Evolutionary conservation across 352 stramenopile species (phyloP), one percentile per base, ranked within the genome.

Genomic region (Globisporangium uncinulatum): DNA sequence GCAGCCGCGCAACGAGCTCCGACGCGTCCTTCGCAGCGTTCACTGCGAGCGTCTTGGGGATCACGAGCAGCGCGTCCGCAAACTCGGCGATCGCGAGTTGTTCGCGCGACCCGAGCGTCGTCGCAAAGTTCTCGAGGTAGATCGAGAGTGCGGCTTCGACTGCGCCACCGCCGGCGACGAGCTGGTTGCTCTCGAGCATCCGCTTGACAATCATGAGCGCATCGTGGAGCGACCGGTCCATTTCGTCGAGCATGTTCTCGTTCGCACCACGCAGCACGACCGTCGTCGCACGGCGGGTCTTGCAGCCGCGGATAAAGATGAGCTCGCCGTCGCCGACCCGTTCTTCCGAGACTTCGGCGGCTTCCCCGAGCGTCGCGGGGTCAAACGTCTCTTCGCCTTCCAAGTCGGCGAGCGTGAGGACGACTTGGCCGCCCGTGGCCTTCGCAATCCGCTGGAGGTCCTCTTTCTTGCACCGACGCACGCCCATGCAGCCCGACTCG

Each of bases 161-260:
- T 5, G 96, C 96, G 56, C 97, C 97, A 29, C 97, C 97, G 52
- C 97, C 97, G 36, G 96, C 94, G 45, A 99, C 97, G 1, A 99
- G 74, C 47, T 97, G 97, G 73, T 99, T 99, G 63, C 86, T 98
- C 81, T 99, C 97, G n/a, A 99, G 84, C 90, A 99, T 98, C 46
- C 97, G 88, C 86, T 99, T 99, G 19, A 99, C 94, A n/a, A 99
- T 95, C 86, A 98, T 99, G 49, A 99, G 84, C 43, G 94, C 92
- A 78, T 99, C 97, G 70, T 99, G 97, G 57, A 99, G 85, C 20
- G 97, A 98, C 39, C 97, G 88, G 73, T 99, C 97, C 93, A 99
- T 99, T 79, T 99, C 97, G 69, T 99, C 97, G 11, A 98, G 79
- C 87, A 99, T 97, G 83, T 98, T 99, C 66, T 99, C 97, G 84